phyloP scores from a whole-genome alignment of 2,329 filamentous ascomycete genomes.

The Penicillium sp. region DNA sequence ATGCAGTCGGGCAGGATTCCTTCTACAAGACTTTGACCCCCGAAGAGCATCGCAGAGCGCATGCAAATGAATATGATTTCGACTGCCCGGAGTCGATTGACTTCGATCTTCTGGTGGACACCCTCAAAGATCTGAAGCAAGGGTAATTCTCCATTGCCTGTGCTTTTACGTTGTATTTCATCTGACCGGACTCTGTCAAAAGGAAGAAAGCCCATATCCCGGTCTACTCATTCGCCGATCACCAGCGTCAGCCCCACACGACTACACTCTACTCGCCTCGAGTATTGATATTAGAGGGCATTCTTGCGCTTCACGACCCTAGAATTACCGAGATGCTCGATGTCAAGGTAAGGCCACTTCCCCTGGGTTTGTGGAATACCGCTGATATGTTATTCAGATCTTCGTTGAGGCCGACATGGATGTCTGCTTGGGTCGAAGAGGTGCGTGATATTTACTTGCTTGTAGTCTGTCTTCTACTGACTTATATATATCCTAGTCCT shows the following conservation, averaged over 20 bases:
- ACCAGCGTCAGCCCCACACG: slow-evolving; percentile 72
- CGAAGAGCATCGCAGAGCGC: slow-evolving; percentile 74
- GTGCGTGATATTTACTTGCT: slow-evolving; percentile 48
- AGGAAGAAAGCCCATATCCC: slow-evolving; percentile 70
- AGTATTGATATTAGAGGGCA: slow-evolving; percentile 91
- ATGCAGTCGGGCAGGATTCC: slow-evolving; percentile 63
- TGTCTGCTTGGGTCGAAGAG: slow-evolving; percentile 81
- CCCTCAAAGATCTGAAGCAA: slow-evolving; percentile 77
- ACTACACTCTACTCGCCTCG: slow-evolving; percentile 94
- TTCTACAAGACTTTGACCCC: slow-evolving; percentile 88
- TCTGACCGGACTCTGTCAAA: slow-evolving; percentile 4
- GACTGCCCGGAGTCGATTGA: slow-evolving; percentile 92
- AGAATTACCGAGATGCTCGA: slow-evolving; percentile 82
- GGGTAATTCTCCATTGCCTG: slow-evolving; percentile 59
- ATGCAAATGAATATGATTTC: slow-evolving; percentile 91
- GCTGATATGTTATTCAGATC: slow-evolving; percentile 51
- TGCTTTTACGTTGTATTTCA: background rate
- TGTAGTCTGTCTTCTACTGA: slow-evolving; percentile 16
- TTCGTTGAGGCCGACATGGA: slow-evolving; percentile 96
- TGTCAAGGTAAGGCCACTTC: slow-evolving; percentile 63
- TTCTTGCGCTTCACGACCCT: slow-evolving; percentile 86
- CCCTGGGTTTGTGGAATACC: background rate
- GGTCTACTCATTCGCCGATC: slow-evolving; percentile 90
- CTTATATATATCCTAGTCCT: slow-evolving; percentile 53
- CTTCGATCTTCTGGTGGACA: slow-evolving; percentile 80